These are phyloP conservation scores for Penicillium sclerotiorum DNA, from an alignment of 2,329 filamentous ascomycete genomes.

Conservation along the genomic window DNA sequence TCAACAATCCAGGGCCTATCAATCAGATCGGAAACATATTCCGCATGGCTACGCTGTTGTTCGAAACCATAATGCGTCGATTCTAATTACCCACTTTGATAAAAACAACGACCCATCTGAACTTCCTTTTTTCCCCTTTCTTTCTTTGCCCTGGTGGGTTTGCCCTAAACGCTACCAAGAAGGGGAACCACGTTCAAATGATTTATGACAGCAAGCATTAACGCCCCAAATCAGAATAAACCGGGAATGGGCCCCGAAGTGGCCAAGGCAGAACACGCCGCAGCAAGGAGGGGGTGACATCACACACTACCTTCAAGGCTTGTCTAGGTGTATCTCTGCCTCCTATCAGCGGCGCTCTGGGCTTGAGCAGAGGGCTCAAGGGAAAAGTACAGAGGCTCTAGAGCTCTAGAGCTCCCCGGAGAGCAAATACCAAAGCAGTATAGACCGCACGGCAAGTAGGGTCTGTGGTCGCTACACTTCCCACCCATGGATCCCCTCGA, in stretches of 20 bases:
- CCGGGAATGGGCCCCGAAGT: background rate
- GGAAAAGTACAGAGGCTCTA: background rate
- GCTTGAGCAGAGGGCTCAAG: background rate
- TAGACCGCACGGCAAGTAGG: slow-evolving; percentile 6
- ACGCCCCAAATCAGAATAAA: background rate
- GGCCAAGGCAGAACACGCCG: background rate
- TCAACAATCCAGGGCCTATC: slow-evolving; percentile 1
- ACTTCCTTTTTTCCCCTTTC: background rate
- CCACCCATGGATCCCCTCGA: too few relatives aligned
- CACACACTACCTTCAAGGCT: too few relatives aligned
- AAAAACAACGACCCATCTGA: background rate
- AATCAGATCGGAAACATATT: background rate
- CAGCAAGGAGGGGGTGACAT: too few relatives aligned
- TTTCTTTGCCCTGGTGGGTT: background rate
- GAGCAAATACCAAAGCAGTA: slow-evolving; percentile 5
- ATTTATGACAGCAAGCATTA: too few relatives aligned
- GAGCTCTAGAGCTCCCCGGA: slow-evolving; percentile 7
- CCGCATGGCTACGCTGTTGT: background rate
- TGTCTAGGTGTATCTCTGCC: too few relatives aligned
- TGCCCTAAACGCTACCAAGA: background rate
- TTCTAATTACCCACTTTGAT: background rate
- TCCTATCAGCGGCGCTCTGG: background rate
- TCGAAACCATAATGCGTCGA: background rate
- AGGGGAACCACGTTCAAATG: background rate
- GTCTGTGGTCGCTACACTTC: background rate